A percentile compares a stretch with the other conserved stretches of the same genome.
Evolutionary conservation across 2,329 filamentous ascomycete genomes (phyloP).

Genomic region (Apiospora aurea): DNA sequence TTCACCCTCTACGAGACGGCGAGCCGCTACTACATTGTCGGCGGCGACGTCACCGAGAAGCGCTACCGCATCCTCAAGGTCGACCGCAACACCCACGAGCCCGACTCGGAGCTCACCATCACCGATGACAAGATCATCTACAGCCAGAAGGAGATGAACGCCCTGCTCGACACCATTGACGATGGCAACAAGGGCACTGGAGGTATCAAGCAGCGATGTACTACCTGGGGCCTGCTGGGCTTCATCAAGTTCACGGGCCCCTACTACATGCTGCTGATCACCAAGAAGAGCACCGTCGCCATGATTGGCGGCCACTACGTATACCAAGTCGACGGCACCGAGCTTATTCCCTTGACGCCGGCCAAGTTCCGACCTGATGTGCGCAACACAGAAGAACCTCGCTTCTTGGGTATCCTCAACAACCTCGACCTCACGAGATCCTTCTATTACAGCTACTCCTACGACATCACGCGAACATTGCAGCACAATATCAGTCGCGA

Average conservation of each 20-base stretch:
- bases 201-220: slow-evolving; percentile 87
- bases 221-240: slow-evolving; percentile 90
- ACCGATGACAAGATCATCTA: slow-evolving; percentile 96
- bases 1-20: slow-evolving; percentile 98
- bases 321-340: slow-evolving; percentile 93
- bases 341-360: slow-evolving; percentile 85
- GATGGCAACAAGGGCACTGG: slow-evolving; percentile 92
- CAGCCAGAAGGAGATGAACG: slow-evolving; percentile 88
- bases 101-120: slow-evolving; percentile 79
- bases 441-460: slow-evolving; percentile 99
- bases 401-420: slow-evolving; percentile 87
- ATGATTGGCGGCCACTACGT: slow-evolving; percentile 96
- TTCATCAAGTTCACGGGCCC: slow-evolving; percentile 96
- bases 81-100: slow-evolving; percentile 84
- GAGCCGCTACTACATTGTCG: slow-evolving; percentile 91
- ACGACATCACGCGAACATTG: slow-evolving; percentile 90
- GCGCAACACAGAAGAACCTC: slow-evolving; percentile 83
- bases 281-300: slow-evolving; percentile 93
- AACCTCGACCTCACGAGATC: slow-evolving; percentile 89
- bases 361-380: slow-evolving; percentile 79
- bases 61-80: slow-evolving; percentile 94
- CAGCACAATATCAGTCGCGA: slow-evolving; percentile 92
- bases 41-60: slow-evolving; percentile 87
- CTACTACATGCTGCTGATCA: slow-evolving; percentile 97
- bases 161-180: slow-evolving; percentile 92